Evolutionary conservation across 345 rosid species (phyloP).

Genomic region (Dovyalis caffra): DNA sequence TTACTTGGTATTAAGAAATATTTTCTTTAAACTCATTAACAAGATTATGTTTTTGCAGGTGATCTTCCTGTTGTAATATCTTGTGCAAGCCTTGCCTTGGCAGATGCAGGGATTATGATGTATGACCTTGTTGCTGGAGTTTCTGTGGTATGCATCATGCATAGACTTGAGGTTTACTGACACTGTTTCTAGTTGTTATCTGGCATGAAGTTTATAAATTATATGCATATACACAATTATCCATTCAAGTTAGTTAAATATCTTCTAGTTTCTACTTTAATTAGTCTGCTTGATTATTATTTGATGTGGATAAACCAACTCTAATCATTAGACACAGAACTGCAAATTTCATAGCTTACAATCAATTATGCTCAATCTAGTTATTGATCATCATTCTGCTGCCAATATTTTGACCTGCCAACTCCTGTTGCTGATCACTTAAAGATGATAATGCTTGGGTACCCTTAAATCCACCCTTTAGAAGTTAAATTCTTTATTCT

Average conservation of each 20-base stretch:
- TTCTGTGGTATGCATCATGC: conserved; percentile 64
- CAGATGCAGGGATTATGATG: conserved; percentile 97
- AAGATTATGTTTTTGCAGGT: conserved; percentile 40
- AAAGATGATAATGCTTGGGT: background rate
- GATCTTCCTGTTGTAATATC: conserved; percentile 87
- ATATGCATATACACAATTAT: background rate
- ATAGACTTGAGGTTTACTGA: background rate
- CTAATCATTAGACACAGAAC: background rate
- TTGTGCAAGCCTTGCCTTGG: conserved; percentile 96
- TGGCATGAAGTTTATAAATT: background rate
- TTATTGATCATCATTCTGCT: background rate
- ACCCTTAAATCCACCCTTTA: background rate
- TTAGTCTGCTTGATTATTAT: background rate
- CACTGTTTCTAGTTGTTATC: background rate
- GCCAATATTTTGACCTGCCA: background rate
- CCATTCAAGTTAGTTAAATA: background rate
- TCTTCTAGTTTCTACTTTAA: background rate
- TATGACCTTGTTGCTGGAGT: conserved; percentile 89
- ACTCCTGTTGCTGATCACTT: background rate
- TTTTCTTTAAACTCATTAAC: background rate
- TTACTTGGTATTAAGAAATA: background rate
- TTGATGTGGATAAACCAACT: background rate
- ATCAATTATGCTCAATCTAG: background rate
- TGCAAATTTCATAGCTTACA: background rate
- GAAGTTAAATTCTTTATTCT: background rate